A percentile compares a stretch with the other conserved stretches of the same genome.
These are phyloP conservation scores for Claviceps pusilla DNA, from an alignment of 2,329 filamentous ascomycete genomes.

Conservation along the genomic window DNA sequence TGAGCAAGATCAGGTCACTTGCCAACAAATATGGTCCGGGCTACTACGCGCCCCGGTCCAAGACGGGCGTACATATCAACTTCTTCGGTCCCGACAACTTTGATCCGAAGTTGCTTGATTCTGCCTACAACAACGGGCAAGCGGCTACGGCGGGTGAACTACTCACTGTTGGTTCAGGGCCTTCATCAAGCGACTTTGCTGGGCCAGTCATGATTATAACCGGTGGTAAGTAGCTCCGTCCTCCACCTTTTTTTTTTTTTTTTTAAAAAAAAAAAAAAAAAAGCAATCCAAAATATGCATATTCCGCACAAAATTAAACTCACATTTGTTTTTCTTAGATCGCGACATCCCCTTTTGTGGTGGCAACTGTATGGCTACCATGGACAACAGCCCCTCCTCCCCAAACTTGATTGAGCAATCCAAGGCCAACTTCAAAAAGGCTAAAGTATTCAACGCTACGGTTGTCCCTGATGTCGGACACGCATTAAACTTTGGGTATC, in stretches of 20 bases:
- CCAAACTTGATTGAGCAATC: conserved; percentile 29
- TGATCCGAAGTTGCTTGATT: conserved; percentile 35
- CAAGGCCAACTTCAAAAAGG: conserved; percentile 25
- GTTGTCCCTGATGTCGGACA: conserved; percentile 38
- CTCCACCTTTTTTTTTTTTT: no score
- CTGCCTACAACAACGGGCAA: conserved; percentile 33
- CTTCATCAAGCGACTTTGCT: conserved; percentile 23
- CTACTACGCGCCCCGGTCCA: conserved; percentile 35
- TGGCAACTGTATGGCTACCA: conserved; percentile 38
- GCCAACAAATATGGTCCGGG: conserved; percentile 26
- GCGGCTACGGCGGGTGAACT: conserved; percentile 44
- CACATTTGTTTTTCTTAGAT: conserved; percentile 14
- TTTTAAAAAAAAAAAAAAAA: no score
- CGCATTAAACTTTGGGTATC: conserved; percentile 32
- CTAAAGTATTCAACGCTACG: conserved; percentile 34
- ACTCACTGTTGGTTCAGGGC: conserved; percentile 33
- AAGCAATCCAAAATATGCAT: neutral
- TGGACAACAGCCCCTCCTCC: conserved; percentile 19
- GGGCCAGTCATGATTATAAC: conserved; percentile 46
- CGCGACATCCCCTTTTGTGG: conserved; percentile 44
- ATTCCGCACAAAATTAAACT: no score
- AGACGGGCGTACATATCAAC: conserved; percentile 34
- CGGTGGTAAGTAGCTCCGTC: conserved; percentile 24
- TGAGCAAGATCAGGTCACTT: conserved; percentile 17
- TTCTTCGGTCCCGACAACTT: conserved; percentile 40